A percentile compares a stretch with the other conserved stretches of the same genome.
These are phyloP conservation scores for Salix dunnii DNA, from an alignment of 345 rosid species.

Conservation along the genomic window DNA sequence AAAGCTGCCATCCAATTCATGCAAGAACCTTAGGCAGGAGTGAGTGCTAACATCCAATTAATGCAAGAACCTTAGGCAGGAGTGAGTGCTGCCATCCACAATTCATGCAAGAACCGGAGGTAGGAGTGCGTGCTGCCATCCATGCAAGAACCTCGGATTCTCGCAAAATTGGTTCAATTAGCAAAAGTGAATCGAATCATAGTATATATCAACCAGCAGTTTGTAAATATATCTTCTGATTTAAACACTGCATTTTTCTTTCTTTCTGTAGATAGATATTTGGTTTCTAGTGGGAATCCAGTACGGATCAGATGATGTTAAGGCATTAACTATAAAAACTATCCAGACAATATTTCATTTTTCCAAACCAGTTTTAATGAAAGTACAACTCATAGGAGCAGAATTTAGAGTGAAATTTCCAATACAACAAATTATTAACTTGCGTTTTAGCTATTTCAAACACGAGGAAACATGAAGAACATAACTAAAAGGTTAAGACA, in stretches of 20 bases:
- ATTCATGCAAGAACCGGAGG: no score
- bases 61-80: no score
- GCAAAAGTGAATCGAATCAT: background rate
- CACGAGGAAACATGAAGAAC: background rate
- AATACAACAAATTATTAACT: constrained; percentile 6
- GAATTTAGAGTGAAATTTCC: background rate
- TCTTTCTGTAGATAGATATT: background rate
- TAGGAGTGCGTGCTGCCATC: no score
- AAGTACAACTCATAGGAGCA: background rate
- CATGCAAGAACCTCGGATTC: no score
- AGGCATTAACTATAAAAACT: background rate
- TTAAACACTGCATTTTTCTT: no score
- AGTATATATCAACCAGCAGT: background rate
- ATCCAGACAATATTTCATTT: background rate
- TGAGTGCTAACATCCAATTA: no score
- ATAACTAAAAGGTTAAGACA: background rate
- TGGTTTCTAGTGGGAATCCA: background rate
- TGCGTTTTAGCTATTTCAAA: background rate
- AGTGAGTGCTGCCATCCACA: no score
- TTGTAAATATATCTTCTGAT: no score
- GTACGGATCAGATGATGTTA: background rate
- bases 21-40: no score
- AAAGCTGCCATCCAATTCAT: no score
- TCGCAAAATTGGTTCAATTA: background rate
- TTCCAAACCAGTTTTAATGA: background rate